Evolutionary conservation across 148 eudicot species (phyloP).

Genomic region (Euryodendron excelsum): DNA sequence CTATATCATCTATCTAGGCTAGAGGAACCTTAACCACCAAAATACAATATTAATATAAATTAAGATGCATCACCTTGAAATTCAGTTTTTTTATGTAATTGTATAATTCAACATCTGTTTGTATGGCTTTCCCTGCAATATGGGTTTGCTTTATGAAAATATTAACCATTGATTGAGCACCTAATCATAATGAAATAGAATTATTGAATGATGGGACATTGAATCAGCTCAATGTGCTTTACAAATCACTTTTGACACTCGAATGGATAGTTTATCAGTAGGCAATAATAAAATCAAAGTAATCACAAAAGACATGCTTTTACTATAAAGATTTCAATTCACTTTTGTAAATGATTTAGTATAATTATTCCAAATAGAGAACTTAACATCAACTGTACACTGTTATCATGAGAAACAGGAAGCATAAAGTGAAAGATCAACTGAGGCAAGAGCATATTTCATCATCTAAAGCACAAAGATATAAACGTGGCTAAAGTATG

Average conservation of each 20-base stretch:
- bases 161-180: not conserved
- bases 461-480: too few species aligned
- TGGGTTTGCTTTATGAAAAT: not conserved
- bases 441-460: not conserved
- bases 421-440: not conserved
- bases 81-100: too few species aligned
- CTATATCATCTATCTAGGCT: too few species aligned
- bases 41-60: too few species aligned
- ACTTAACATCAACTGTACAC: not conserved
- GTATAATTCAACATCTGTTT: too few species aligned
- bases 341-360: not conserved
- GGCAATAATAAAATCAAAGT: not conserved
- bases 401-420: not conserved
- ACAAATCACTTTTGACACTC: not conserved
- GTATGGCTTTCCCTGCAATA: not conserved
- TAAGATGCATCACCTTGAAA: too few species aligned
- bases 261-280: not conserved
- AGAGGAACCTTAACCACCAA: too few species aligned
- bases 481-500: too few species aligned
- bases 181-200: not conserved
- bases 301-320: not conserved
- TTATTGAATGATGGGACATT: not conserved
- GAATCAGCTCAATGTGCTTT: constrained; percentile 1
- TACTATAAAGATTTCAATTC: not conserved
- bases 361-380: not conserved